A percentile compares a stretch with the other conserved stretches of the same genome.
Evolutionary conservation across 2,329 filamentous ascomycete species (phyloP).

Genomic region (Diaporthe destruens): DNA sequence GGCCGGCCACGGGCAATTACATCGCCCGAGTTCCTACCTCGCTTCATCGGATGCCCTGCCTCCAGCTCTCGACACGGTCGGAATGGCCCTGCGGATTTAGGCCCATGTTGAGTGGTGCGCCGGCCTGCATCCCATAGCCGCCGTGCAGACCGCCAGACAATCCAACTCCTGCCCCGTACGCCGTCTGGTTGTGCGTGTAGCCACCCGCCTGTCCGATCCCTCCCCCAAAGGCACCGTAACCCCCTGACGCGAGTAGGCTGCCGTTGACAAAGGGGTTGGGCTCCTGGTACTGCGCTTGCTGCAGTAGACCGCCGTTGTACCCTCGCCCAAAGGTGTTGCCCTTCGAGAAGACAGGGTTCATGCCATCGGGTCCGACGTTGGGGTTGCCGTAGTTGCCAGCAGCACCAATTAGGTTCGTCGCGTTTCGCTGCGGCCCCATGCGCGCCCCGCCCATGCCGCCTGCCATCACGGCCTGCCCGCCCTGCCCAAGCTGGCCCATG

Average conservation of each 20-base stretch:
- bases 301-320: constrained; percentile 38
- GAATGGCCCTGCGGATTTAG: constrained; percentile 44
- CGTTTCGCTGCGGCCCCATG: constrained; percentile 8
- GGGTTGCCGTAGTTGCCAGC: constrained; percentile 40
- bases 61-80: constrained; percentile 53
- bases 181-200: constrained; percentile 38
- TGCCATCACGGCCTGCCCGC: constrained; percentile 20
- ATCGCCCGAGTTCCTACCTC: not conserved
- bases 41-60: constrained; percentile 47
- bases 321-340: constrained; percentile 38
- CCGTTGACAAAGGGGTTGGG: constrained; percentile 37
- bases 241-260: constrained; percentile 35
- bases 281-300: constrained; percentile 39
- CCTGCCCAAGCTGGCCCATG: constrained; percentile 40
- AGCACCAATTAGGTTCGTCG: constrained; percentile 39
- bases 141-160: constrained; percentile 37
- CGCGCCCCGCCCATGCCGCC: constrained; percentile 8
- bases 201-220: constrained; percentile 37
- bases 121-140: constrained; percentile 42
- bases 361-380: constrained; percentile 33
- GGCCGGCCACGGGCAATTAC: not conserved
- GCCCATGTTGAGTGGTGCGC: constrained; percentile 39
- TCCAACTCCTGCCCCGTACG: constrained; percentile 38
- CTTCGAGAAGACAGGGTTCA: constrained; percentile 38
- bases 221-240: constrained; percentile 34